Percentiles rank a stretch among this genome's conserved stretches.
phyloP scores from a whole-genome alignment of 2,329 filamentous ascomycete species.

The Davidsoniella eucalypti region DNA sequence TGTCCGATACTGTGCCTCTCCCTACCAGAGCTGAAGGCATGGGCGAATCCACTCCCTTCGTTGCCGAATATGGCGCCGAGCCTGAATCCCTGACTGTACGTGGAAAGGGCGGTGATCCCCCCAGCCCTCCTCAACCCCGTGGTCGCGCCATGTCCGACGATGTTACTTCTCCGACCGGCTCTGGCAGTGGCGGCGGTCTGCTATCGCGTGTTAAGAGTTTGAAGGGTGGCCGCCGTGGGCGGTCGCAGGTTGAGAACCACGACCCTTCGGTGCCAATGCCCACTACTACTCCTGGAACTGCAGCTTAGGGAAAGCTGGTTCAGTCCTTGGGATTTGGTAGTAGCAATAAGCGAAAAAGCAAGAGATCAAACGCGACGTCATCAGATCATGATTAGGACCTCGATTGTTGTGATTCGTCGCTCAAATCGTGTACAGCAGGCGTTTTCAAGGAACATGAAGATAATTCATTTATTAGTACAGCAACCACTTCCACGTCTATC shows the following conservation, averaged over 20 bases:
- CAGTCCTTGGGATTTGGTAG: conserved; percentile 11
- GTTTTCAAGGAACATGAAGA: conserved; percentile 1
- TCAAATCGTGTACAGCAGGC: background rate
- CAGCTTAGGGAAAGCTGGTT: conserved; percentile 21
- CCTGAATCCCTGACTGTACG: conserved; percentile 34
- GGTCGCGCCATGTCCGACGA: conserved; percentile 10
- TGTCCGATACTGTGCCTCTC: conserved; percentile 22
- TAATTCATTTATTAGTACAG: too few species aligned
- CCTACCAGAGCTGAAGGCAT: conserved; percentile 11
- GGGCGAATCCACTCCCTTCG: conserved; percentile 8
- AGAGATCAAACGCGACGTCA: background rate
- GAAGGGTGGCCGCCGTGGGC: conserved; percentile 44
- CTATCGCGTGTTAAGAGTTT: conserved; percentile 68
- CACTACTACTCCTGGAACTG: conserved; percentile 21
- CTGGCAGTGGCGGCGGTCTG: conserved; percentile 39
- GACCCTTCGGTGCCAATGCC: conserved; percentile 11
- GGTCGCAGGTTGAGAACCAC: conserved; percentile 11
- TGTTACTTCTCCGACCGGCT: background rate
- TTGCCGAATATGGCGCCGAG: conserved; percentile 45
- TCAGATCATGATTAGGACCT: conserved; percentile 2
- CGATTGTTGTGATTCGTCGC: conserved; percentile 1
- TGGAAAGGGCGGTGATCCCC: conserved; percentile 18
- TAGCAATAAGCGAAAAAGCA: conserved; percentile 5
- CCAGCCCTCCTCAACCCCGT: conserved; percentile 8
- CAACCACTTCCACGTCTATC: background rate